phyloP scores from a whole-genome alignment of 192 early-diverging fungal species.

The Coemansia interrupta region DNA sequence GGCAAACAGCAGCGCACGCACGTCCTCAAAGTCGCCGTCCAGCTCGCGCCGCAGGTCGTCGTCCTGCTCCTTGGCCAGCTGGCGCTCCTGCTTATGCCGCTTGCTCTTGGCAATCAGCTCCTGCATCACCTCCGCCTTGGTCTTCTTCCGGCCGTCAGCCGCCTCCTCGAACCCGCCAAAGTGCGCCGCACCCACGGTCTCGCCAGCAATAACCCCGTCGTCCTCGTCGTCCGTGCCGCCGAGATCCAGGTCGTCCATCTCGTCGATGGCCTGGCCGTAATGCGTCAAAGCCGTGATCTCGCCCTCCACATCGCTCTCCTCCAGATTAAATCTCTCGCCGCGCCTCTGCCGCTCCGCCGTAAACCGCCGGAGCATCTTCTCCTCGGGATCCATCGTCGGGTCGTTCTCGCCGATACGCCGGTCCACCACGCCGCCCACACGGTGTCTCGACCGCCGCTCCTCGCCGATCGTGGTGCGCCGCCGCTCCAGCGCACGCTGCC shows the following conservation, averaged over 20 bases:
- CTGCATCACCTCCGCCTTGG: slow-evolving; percentile 93
- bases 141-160: slow-evolving; percentile 57
- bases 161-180: slow-evolving; percentile 84
- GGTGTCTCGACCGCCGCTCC: slow-evolving; percentile 69
- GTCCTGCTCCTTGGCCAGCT: slow-evolving; percentile 82
- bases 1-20: slow-evolving; percentile 70
- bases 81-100: slow-evolving; percentile 88
- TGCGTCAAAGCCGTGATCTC: slow-evolving; percentile 78
- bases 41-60: slow-evolving; percentile 75
- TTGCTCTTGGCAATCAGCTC: slow-evolving; percentile 98
- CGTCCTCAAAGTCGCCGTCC: slow-evolving; percentile 83
- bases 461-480: slow-evolving; percentile 80
- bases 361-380: slow-evolving; percentile 94
- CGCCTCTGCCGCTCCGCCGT: slow-evolving; percentile 74
- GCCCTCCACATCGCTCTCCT: slow-evolving; percentile 61
- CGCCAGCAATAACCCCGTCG: slow-evolving; percentile 61
- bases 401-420: slow-evolving; percentile 92
- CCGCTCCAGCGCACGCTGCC: slow-evolving; percentile 81
- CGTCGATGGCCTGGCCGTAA: slow-evolving; percentile 84
- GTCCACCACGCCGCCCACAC: slow-evolving; percentile 78
- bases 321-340: slow-evolving; percentile 72
- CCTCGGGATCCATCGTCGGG: slow-evolving; percentile 82
- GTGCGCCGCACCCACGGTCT: slow-evolving; percentile 70
- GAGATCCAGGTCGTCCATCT: slow-evolving; percentile 76
- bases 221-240: slow-evolving; percentile 59